These are phyloP conservation scores for Aegilops umbellulata DNA, from an alignment of 176 grass and related monocot species.

Conservation along the genomic window DNA sequence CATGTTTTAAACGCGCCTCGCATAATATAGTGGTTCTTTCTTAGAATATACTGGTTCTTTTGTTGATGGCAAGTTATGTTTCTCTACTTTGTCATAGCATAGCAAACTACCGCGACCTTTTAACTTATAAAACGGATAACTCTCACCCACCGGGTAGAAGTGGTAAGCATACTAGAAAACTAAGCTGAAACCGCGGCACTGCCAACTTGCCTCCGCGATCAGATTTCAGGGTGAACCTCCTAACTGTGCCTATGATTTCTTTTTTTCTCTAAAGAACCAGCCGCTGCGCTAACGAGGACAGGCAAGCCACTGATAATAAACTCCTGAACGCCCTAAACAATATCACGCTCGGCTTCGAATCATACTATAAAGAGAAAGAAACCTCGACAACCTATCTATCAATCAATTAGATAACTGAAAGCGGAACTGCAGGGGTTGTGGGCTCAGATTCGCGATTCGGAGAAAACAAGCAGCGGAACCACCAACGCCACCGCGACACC, in stretches of 20 bases:
- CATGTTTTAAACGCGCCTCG: constrained; percentile 5
- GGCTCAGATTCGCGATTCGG: constrained; percentile 15
- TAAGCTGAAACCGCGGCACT: not conserved
- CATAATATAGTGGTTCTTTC: not conserved
- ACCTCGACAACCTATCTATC: not conserved
- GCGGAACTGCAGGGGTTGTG: not conserved
- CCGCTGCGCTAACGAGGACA: not conserved
- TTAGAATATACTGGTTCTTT: not conserved
- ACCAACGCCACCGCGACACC: not conserved
- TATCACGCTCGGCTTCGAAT: not conserved
- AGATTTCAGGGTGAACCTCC: not conserved
- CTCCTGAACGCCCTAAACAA: not conserved
- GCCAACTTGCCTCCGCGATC: not conserved
- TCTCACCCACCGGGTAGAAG: not conserved
- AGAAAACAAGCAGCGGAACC: not conserved
- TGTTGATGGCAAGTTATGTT: constrained; percentile 7
- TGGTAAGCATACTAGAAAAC: not conserved
- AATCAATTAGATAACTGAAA: not conserved
- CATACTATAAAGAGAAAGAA: not conserved
- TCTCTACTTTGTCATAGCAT: constrained; percentile 10
- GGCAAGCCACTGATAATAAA: not conserved
- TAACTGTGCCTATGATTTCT: not conserved
- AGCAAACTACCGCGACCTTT: constrained; percentile 1
- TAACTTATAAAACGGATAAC: not conserved
- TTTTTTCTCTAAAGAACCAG: not conserved